Evolutionary conservation across 2,329 filamentous ascomycete species (phyloP).

Genomic region (Tolypocladium amazonense): DNA sequence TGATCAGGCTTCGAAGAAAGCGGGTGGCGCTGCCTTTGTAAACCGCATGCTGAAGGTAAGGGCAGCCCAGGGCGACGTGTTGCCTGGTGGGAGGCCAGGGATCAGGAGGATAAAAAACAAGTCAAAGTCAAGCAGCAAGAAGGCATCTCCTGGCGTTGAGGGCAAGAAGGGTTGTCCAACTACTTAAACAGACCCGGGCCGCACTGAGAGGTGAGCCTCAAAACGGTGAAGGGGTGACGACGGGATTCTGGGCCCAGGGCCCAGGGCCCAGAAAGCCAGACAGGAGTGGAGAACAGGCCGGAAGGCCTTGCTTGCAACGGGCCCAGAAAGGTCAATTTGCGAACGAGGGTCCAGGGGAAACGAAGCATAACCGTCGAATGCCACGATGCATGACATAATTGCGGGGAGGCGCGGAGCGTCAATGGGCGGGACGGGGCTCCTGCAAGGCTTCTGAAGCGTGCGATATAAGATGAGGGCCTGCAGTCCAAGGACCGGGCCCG

Average conservation of each 20-base stretch:
- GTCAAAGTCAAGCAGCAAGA: conserved; percentile 1
- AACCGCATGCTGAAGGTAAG: conserved; percentile 6
- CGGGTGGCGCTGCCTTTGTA: conserved; percentile 4
- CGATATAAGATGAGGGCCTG: conserved; percentile 2
- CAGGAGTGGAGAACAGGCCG: not conserved
- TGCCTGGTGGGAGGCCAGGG: conserved; percentile 6
- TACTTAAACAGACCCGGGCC: conserved; percentile 11
- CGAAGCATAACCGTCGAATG: conserved; percentile 9
- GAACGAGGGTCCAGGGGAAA: not conserved
- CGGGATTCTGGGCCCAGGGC: not conserved
- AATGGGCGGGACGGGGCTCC: not conserved
- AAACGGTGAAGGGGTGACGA: not conserved
- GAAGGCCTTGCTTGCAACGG: not conserved
- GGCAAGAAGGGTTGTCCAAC: conserved; percentile 12
- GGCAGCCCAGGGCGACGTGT: not conserved
- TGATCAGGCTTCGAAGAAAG: not conserved
- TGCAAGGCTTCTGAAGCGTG: not conserved
- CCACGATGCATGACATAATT: conserved; percentile 37
- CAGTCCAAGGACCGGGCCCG: conserved; percentile 1
- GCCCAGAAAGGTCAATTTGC: not conserved
- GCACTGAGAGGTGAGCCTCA: not conserved
- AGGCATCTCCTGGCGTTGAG: conserved; percentile 10
- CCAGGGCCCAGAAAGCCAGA: not conserved
- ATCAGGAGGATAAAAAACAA: conserved; percentile 1
- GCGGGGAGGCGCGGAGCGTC: conserved; percentile 16